Evolutionary conservation across 768 basidiomycete species (phyloP), one percentile per base, ranked within the genome.

Genomic region (Lentinula lateritia): DNA sequence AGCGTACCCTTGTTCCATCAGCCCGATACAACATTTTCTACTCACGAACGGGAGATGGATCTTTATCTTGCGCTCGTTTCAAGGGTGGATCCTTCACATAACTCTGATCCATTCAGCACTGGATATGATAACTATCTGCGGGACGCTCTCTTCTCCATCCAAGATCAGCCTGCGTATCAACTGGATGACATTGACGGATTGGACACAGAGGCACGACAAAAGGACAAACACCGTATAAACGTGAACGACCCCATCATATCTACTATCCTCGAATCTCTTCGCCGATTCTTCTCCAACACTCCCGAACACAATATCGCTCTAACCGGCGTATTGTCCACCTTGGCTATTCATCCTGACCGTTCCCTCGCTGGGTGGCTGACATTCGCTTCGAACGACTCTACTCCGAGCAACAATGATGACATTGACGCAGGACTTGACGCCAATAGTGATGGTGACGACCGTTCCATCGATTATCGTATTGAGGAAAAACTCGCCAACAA

Each of bases 361-460:
- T 92, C 91, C 1, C 77, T 97, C 28, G 85, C 88, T 0, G 94
- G 95, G 1, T 98, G 95, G 95, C 70, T 97, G 50, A 88, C 92
- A 1, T 92, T 91, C 68, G 80, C 79, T 12, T 63, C 75, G 5
- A 78, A 73, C 57, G 83, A 88, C 10, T 64, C 68, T 15, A 63
- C 66, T 7, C 70, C 63, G 13, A 65, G 60, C 43, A 41, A 66
- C 61, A 50, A 64, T 48, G 32, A 61, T 53, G 23, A 64, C 61
- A 50, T 60, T 50, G 64, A 71, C 10, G 67, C 56, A 23, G 61
- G 60, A 61, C 52, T 63, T 48, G 62, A 65, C 6, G 68, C 68
- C 36, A 76, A 78, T 39, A 80, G 83, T 62, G 85, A 86, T 63
- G 84, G 83, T 15, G 92, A 94, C 64, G 92, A 95, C 70, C 84